Evolutionary conservation across 2,329 filamentous ascomycete species (phyloP).

Genomic region (Ramularia collo-cygni): DNA sequence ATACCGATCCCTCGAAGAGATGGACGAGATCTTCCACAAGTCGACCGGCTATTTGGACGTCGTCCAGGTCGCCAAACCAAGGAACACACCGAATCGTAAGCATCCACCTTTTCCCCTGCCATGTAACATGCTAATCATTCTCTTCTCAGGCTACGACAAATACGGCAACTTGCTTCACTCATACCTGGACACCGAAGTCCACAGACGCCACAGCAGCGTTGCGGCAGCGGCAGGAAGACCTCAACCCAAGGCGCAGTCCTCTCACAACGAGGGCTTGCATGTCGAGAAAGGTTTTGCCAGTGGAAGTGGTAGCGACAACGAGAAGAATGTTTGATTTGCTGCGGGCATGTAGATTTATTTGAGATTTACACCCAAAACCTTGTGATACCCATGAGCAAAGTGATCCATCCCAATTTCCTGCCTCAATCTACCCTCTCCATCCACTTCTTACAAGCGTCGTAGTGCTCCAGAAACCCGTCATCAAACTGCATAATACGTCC

Average conservation of each 20-base stretch:
- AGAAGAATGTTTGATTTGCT: slow-evolving; percentile 9
- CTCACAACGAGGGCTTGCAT: slow-evolving; percentile 10
- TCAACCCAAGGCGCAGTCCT: slow-evolving; percentile 14
- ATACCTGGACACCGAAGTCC: slow-evolving; percentile 35
- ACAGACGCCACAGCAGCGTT: slow-evolving; percentile 11
- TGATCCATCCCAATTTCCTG: slow-evolving; percentile 37
- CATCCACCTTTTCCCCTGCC: too few relatives aligned
- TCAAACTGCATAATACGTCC: slow-evolving; percentile 36
- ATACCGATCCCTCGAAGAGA: slow-evolving; percentile 58
- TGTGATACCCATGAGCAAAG: too few relatives aligned
- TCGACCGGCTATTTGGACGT: slow-evolving; percentile 43
- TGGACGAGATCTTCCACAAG: slow-evolving; percentile 58
- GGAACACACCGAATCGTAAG: slow-evolving; percentile 43
- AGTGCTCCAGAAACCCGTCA: slow-evolving; percentile 29
- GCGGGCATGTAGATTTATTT: too few relatives aligned
- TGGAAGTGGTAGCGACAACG: slow-evolving; percentile 10
- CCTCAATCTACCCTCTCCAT: slow-evolving; percentile 32
- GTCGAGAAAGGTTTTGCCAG: slow-evolving; percentile 6
- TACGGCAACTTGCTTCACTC: slow-evolving; percentile 49
- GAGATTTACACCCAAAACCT: too few relatives aligned
- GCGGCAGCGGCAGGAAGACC: slow-evolving; percentile 3
- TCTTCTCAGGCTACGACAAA: slow-evolving; percentile 42
- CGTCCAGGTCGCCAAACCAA: slow-evolving; percentile 44
- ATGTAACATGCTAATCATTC: too few relatives aligned
- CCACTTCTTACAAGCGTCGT: slow-evolving; percentile 36